These are phyloP conservation scores for Wickerhamiella domercqiae DNA, from an alignment of 805 yeast species.

Conservation along the genomic window DNA sequence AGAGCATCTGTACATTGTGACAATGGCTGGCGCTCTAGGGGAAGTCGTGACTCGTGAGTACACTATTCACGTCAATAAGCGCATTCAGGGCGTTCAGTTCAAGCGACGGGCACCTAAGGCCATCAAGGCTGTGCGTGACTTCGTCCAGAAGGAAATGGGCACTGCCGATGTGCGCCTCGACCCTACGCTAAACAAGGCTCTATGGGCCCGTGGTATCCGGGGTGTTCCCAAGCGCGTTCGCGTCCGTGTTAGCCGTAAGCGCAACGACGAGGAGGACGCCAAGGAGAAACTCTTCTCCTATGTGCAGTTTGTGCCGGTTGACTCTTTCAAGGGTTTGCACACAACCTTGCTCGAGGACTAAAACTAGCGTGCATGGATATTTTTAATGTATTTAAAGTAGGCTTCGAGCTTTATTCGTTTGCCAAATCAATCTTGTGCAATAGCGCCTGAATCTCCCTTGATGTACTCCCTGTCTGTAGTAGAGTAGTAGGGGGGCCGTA, in stretches of 20 bases:
- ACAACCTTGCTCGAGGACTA: conserved; percentile 89
- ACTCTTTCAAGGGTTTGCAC: conserved; percentile 92
- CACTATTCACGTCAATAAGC: conserved; percentile 99
- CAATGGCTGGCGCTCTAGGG: conserved; percentile 57
- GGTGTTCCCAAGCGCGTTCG: conserved; percentile 98
- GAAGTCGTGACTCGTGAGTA: conserved; percentile 99
- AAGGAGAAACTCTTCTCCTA: conserved; percentile 93
- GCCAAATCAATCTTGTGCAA: background rate
- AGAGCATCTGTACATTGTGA: conserved; percentile 1
- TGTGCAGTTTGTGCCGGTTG: conserved; percentile 94
- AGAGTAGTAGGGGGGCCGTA: no score
- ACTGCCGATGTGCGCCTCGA: conserved; percentile 97
- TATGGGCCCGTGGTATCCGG: conserved; percentile 99
- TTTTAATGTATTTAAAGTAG: conserved; percentile 12
- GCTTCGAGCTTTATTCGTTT: background rate
- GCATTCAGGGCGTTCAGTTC: conserved; percentile 98
- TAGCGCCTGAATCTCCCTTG: no score
- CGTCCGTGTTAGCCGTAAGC: conserved; percentile 97
- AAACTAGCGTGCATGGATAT: conserved; percentile 7
- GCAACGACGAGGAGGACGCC: conserved; percentile 99
- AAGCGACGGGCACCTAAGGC: conserved; percentile 99
- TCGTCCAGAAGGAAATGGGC: conserved; percentile 98
- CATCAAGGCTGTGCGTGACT: conserved; percentile 97
- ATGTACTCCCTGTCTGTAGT: no score
- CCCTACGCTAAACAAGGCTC: conserved; percentile 94